phyloP scores from a whole-genome alignment of 1,284 basidiomycete species.

The Agaricales sp. region DNA sequence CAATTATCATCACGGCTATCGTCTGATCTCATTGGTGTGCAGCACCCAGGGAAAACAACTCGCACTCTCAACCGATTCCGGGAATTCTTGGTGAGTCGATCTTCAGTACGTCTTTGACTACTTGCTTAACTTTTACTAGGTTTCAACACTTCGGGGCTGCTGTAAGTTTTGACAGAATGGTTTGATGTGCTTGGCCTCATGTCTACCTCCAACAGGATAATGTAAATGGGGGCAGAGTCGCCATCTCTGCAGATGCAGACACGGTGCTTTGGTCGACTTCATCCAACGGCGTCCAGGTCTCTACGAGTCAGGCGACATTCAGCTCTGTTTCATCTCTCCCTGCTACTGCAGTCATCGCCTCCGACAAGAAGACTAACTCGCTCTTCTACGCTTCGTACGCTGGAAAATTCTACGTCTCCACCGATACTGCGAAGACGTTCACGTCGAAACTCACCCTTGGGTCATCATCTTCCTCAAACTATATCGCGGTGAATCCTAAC shows the following conservation, averaged over 20 bases:
- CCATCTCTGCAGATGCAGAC: conserved; percentile 44
- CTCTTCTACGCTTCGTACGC: conserved; percentile 49
- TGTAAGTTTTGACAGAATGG: conserved; percentile 23
- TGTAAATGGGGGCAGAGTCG: conserved; percentile 40
- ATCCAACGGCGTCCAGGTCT: conserved; percentile 39
- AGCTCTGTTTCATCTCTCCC: conserved; percentile 39
- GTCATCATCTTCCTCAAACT: conserved; percentile 34
- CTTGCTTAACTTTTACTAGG: conserved; percentile 14
- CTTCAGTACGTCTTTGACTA: neutral
- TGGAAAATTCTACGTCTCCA: conserved; percentile 47
- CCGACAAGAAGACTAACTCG: conserved; percentile 47
- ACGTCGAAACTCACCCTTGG: conserved; percentile 30
- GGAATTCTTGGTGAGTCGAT: conserved; percentile 33
- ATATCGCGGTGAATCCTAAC: conserved; percentile 42
- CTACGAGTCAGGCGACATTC: conserved; percentile 39
- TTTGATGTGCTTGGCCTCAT: neutral
- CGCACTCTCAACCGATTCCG: conserved; percentile 43
- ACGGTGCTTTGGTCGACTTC: conserved; percentile 47
- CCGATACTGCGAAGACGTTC: conserved; percentile 44
- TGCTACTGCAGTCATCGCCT: conserved; percentile 41
- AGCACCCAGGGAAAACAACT: conserved; percentile 40
- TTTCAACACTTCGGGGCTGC: conserved; percentile 41
- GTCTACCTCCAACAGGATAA: conserved; percentile 12
- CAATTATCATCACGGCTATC: too few relatives aligned
- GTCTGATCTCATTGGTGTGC: too few relatives aligned